Evolutionary conservation across 495 filamentous ascomycete species (phyloP).

Genomic region (Trichoderma asperelloides): DNA sequence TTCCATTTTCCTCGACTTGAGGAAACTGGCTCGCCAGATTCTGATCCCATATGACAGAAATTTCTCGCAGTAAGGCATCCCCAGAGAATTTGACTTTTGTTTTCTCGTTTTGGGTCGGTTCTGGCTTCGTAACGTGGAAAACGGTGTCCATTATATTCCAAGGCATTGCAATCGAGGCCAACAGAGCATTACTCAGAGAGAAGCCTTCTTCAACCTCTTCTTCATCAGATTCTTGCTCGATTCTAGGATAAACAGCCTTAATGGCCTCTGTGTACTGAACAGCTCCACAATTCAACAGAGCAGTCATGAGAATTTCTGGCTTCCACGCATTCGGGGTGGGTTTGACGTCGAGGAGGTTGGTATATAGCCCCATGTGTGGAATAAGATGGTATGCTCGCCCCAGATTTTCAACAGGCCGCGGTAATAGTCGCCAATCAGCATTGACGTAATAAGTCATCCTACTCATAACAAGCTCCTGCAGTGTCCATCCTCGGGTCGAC

Average conservation of each 20-base stretch:
- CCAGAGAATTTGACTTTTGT: not conserved
- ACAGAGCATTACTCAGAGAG: not conserved
- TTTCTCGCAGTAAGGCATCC: not conserved
- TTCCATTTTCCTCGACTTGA: not conserved
- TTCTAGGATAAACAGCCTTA: not conserved
- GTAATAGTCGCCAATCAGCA: constrained; percentile 25
- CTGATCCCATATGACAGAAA: not conserved
- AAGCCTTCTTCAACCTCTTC: not conserved
- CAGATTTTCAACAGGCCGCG: constrained; percentile 28
- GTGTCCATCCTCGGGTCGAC: constrained; percentile 37
- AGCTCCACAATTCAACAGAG: not conserved
- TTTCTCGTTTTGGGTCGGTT: not conserved
- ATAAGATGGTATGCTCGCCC: constrained; percentile 32
- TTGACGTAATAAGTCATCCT: constrained; percentile 39
- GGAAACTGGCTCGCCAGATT: not conserved
- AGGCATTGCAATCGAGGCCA: not conserved
- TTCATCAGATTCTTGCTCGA: not conserved
- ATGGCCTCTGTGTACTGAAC: not conserved
- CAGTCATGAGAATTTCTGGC: not conserved
- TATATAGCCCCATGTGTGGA: constrained; percentile 28
- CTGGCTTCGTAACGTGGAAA: not conserved
- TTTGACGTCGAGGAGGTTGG: not conserved
- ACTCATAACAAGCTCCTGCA: constrained; percentile 43
- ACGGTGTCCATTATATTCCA: not conserved
- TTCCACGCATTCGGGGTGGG: not conserved